These are phyloP conservation scores for Nitzschia sp. DNA, from an alignment of 108 stramenopile species.

Conservation along the genomic window DNA sequence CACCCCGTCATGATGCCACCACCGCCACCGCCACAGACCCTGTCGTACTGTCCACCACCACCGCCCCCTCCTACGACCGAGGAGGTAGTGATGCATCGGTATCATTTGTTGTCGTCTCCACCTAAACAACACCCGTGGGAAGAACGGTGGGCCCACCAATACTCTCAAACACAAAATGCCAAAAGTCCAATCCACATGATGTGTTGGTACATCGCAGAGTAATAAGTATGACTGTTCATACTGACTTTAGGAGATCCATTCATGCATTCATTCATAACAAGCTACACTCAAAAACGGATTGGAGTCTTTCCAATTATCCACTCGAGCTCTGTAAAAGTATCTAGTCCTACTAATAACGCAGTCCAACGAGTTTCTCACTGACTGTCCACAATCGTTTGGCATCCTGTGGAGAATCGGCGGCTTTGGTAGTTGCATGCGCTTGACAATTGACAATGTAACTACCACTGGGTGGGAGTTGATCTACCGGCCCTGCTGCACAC, in stretches of 20 bases:
- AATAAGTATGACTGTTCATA: too few species aligned
- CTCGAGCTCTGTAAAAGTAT: too few species aligned
- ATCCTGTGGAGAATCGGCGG: slow-evolving; percentile 9
- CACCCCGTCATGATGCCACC: not conserved
- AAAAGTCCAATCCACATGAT: not conserved
- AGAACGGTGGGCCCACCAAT: slow-evolving; percentile 12
- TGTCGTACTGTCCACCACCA: not conserved
- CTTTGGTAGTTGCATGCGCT: not conserved
- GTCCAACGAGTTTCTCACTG: slow-evolving; percentile 27
- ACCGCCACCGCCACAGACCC: not conserved
- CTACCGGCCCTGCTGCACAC: slow-evolving; percentile 39
- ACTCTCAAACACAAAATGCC: not conserved
- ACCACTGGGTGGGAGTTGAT: slow-evolving; percentile 19
- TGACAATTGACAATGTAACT: slow-evolving; percentile 40
- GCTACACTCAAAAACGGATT: too few species aligned
- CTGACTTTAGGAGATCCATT: too few species aligned
- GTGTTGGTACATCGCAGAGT: slow-evolving; percentile 10
- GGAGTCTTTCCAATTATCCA: too few species aligned
- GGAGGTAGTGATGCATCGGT: too few species aligned
- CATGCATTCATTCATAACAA: too few species aligned
- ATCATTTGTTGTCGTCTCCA: too few species aligned
- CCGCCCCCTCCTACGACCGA: not conserved
- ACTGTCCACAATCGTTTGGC: slow-evolving; percentile 30
- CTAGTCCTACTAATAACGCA: not conserved
- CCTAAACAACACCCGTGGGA: slow-evolving; percentile 11